Evolutionary conservation across 495 filamentous ascomycete genomes (phyloP), one percentile per base, ranked within the genome.

Genomic region (Podospora pseudopauciseta): DNA sequence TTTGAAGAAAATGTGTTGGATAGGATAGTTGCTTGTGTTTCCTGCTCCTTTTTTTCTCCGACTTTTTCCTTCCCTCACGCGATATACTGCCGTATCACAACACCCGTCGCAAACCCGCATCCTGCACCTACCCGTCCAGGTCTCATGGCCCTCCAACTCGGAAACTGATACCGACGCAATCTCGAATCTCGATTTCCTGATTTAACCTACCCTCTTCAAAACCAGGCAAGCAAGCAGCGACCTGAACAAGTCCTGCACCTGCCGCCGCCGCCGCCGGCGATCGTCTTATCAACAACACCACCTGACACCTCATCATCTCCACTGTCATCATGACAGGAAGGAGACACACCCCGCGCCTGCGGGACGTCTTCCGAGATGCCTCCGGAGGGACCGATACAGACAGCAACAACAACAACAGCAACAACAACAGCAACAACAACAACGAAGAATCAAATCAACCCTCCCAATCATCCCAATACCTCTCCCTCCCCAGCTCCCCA

Each of bases 401-500:
- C 53, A 56, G 26, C 20, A 59, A 63, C 26, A 32, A 39, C 58
- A 30, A 54, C 56, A 27, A 64, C 53, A 56, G 30, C 26, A 32
- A 39, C 62, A 60, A 65, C 26, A 32, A 39, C 58, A 59, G 54
- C 67, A 53, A 49, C 60, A 66, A 65, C 19, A 53, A 65, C 60
- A 62, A 20, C n/a, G 70, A 73, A 16, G 56, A 65, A 16, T 64
- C 71, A 16, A 61, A 57, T 32, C 65, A 58, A 44, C 67, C 72
- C 30, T 79, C 77, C 27, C 66, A 44, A 23, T 34, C 61, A 18
- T 63, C 60, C 55, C 65, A 62, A 54, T 69, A 74, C 70, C 70
- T 74, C 32, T 79, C 77, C 32, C 66, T 77, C 18, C 77, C 77
- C n/a, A 65, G 67, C 66, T 77, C 74, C 4, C 75, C 77, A 16